Evolutionary conservation across 1,284 basidiomycete species (phyloP), one percentile per base, ranked within the genome.

Genomic region (Rhodotorula sp.): DNA sequence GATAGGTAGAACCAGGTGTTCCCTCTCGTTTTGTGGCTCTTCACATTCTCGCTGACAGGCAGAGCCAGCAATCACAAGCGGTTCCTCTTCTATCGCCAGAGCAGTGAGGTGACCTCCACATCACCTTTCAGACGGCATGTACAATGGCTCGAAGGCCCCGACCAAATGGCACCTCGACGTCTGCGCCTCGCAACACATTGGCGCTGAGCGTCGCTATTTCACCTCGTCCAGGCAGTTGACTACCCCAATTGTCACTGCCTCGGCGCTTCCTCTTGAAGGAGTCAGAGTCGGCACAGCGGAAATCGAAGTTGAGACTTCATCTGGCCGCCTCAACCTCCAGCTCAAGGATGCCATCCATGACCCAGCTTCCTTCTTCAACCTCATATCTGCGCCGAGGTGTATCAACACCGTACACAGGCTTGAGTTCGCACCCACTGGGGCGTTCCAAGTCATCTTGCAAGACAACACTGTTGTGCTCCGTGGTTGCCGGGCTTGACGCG

Each of bases 291-390:
- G 51, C 24, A 30, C 20, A 37, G 34, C 53, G 51, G 37, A 31
- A 34, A 31, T 62, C 20, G 37, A 62, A 24, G 51, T 44, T 37
- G 16, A 4, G 18, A 40, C 22, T 13, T 16, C 16, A 16, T 51
- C 16, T 2, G 37, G 30, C 22, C 30, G 11, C 5, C 2, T 46
- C 26, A 30, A 59, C 3, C 40, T 44, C 15, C 40, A 44, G 11
- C 40, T 44, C 13, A 34, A 15, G 50, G n/a, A 7, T 51, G 53
- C 51, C 16, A 11, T 26, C 16, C 51, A 53, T 20, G 22, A 26
- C 8, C 60, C 60, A 10, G 6, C 28, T 53, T 51, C 16, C n/a
- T 18, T 22, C 37, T 62, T 34, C 50, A 62, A 62, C 51, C 60
- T 62, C 31, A 22, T 62, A n/a, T 53, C 50, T 20, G 46, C 30